Evolutionary conservation across 352 stramenopile genomes (phyloP).

Genomic region (Pythium apleroticum): DNA sequence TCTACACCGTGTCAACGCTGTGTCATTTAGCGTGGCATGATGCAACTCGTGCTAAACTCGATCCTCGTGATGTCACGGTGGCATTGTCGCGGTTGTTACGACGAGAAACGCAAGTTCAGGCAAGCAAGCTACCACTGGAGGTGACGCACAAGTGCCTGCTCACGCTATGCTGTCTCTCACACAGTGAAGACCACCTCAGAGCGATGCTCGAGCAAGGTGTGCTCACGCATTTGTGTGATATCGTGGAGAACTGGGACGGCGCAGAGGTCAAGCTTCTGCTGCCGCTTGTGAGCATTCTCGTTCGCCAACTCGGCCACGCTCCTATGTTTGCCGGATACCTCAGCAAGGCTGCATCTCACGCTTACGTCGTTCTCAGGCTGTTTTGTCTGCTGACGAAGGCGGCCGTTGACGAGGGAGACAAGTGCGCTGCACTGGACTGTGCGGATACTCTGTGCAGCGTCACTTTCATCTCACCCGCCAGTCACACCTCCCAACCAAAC

Average conservation of each 20-base stretch:
- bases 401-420: slow-evolving; percentile 31
- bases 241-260: slow-evolving; percentile 21
- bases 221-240: slow-evolving; percentile 38
- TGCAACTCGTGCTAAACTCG: slow-evolving; percentile 34
- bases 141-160: slow-evolving; percentile 36
- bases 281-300: slow-evolving; percentile 51
- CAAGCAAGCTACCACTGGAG: background rate
- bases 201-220: slow-evolving; percentile 51
- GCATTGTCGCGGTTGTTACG: slow-evolving; percentile 41
- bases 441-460: slow-evolving; percentile 64
- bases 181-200: slow-evolving; percentile 36
- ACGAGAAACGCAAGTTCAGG: background rate
- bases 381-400: slow-evolving; percentile 46
- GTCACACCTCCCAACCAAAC: background rate
- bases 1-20: slow-evolving; percentile 48
- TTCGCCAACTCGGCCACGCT: slow-evolving; percentile 56
- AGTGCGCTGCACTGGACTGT: slow-evolving; percentile 53
- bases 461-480: slow-evolving; percentile 31
- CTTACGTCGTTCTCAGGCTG: slow-evolving; percentile 36
- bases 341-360: slow-evolving; percentile 7
- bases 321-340: slow-evolving; percentile 30
- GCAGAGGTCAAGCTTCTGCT: slow-evolving; percentile 37
- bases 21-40: slow-evolving; percentile 68
- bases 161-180: slow-evolving; percentile 57
- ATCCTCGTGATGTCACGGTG: slow-evolving; percentile 34